Base-by-base conservation (phyloP, 2,329 filamentous ascomycete genomes). In the Verticillium nonalfalfae region DNA sequence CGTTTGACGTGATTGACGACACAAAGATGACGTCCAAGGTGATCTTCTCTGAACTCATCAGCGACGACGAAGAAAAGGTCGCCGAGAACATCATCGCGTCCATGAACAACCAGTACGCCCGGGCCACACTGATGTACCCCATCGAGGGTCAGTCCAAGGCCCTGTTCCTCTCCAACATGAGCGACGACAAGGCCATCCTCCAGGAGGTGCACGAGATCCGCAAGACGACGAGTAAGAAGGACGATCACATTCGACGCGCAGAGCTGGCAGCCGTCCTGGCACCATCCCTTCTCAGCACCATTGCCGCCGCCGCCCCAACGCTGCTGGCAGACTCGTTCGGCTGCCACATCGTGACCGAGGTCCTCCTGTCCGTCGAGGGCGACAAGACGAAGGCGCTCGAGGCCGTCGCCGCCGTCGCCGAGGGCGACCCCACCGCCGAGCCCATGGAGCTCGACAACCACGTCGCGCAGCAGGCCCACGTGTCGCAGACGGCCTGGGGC, bases 1-100 rank as follows among this genome's bases (percentile, higher is more conserved):
- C 92, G 1, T 93, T 93, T 72, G 95, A 98, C 69, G 88, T 97
- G 57, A 87, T 97, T 57, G 95, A 99, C 68, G 95, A 99, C 73
- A 99, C 95, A 10, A 93, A 96, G 66, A 81, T 97, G 70, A 91
- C 87, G 3, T 83, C 87, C 58, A 98, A 96, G 78, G 83, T 90
- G 36, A 90, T 99, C 66, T 92, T 97, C 75, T 83, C 91, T 0
- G 94, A 98, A 74, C 81, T 99, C 13, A 77, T 97, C 18, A 90
- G 88, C 65, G 90, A 91, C 69, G 85, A 87, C 63, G 81, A 83
- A 31, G 81, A 87, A 60, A 81, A 82, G 61, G 80, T 86, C 38
- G 78, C 82, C 2, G 84, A 89, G 66, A 89, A 89, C 64, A 79
- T 92, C 58, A 76, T 90, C 21, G 82, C 82, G 55, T 76, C 85